Evolutionary conservation across 1,284 basidiomycete species (phyloP).

Genomic region (Ustilago shanxiensis): DNA sequence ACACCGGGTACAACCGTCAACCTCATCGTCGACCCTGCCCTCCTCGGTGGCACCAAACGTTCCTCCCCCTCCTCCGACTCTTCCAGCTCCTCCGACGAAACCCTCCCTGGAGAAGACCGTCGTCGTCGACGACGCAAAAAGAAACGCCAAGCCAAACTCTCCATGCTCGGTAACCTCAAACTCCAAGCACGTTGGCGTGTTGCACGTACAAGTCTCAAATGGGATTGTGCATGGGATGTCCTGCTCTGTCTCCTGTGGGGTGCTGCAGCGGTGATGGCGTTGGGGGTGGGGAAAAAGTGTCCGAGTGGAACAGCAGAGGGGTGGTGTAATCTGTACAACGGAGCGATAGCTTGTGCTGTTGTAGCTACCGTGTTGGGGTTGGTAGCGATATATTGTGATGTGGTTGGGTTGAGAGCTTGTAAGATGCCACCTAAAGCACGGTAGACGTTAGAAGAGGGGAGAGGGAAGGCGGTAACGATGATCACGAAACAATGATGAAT

Average conservation of each 20-base stretch:
- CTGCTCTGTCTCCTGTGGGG: constrained; percentile 52
- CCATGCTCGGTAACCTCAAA: constrained; percentile 50
- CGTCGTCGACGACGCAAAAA: constrained; percentile 35
- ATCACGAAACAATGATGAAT: not conserved
- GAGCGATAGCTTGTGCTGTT: constrained; percentile 52
- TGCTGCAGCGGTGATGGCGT: constrained; percentile 42
- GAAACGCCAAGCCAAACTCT: constrained; percentile 29
- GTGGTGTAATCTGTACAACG: constrained; percentile 61
- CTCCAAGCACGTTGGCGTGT: constrained; percentile 48
- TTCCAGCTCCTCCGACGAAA: constrained; percentile 26
- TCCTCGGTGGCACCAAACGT: constrained; percentile 32
- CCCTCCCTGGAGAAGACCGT: constrained; percentile 29
- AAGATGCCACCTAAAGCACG: constrained; percentile 36
- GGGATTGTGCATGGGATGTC: constrained; percentile 51
- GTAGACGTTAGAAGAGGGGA: constrained; percentile 2
- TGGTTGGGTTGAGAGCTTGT: constrained; percentile 35
- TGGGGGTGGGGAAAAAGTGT: constrained; percentile 51
- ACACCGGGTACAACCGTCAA: constrained; percentile 54
- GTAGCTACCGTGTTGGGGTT: constrained; percentile 31
- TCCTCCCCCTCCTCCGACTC: not conserved
- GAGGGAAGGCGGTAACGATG: not conserved
- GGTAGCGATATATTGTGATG: constrained; percentile 50
- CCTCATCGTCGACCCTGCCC: constrained; percentile 57
- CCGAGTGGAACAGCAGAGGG: constrained; percentile 40
- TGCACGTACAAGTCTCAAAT: constrained; percentile 48